Percentiles rank a stretch among this genome's conserved stretches.
Conservation (phyloP, 1,284 basidiomycete genomes). For the Apiotrichum akiyoshidainum region DNA sequence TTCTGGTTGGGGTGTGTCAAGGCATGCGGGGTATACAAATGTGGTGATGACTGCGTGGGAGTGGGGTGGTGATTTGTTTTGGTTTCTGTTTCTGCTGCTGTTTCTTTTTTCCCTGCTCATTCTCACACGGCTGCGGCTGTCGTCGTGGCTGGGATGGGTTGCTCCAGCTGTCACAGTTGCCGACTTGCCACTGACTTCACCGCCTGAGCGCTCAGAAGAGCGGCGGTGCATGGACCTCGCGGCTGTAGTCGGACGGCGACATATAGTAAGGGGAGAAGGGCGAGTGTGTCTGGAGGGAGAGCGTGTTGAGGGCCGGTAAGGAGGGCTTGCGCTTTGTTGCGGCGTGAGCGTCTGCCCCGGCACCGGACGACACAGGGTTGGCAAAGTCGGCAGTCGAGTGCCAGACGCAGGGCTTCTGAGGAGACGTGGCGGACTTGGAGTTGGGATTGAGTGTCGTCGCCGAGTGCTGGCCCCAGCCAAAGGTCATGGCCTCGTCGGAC, state of each 20-base stretch:
- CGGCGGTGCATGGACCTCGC: background rate
- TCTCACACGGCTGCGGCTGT: too few relatives aligned
- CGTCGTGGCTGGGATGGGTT: too few relatives aligned
- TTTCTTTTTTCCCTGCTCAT: too few relatives aligned
- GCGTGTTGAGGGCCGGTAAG: background rate
- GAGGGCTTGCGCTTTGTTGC: conserved; percentile 1
- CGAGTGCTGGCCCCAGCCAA: background rate
- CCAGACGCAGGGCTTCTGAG: background rate
- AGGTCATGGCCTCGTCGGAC: conserved; percentile 1
- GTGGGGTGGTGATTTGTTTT: too few relatives aligned
- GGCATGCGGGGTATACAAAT: too few relatives aligned
- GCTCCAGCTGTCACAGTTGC: too few relatives aligned
- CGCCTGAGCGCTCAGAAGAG: background rate
- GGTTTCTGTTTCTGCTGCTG: too few relatives aligned
- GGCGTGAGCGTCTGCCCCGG: background rate
- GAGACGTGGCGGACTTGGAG: background rate
- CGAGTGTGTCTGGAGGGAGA: conserved; percentile 3
- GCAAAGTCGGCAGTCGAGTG: background rate
- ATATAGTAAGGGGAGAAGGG: conserved; percentile 2
- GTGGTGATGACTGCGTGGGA: too few relatives aligned
- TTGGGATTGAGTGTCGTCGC: background rate
- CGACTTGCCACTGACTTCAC: too few relatives aligned
- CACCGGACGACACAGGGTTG: background rate
- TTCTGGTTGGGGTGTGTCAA: too few relatives aligned
- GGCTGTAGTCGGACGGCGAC: background rate